phyloP scores from a whole-genome alignment of 352 stramenopile species.

The Phytophthora colocasiae region DNA sequence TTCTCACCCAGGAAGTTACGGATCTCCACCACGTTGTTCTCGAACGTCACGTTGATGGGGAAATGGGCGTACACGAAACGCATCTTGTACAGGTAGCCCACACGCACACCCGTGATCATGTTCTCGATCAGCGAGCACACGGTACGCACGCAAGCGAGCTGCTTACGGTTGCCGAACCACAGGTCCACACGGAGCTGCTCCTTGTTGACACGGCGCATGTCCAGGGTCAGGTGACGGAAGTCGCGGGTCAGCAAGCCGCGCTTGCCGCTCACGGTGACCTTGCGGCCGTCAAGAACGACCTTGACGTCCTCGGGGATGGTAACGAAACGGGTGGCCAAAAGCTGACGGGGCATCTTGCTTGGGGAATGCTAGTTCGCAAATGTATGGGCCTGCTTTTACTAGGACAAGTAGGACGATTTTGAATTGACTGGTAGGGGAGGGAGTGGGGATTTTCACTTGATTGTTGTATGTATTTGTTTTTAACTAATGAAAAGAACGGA shows the following conservation, averaged over 20 bases:
- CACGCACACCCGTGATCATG: slow-evolving; percentile 99
- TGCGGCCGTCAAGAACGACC: slow-evolving; percentile 94
- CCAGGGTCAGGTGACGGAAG: slow-evolving; percentile 98
- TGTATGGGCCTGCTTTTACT: slow-evolving; percentile 24
- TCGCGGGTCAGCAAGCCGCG: slow-evolving; percentile 94
- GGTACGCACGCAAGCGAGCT: slow-evolving; percentile 98
- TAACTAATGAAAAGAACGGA: slow-evolving; percentile 5
- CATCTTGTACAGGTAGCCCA: slow-evolving; percentile 99
- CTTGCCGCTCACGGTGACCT: slow-evolving; percentile 96
- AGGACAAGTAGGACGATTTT: neutral
- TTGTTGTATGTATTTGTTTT: slow-evolving; percentile 4
- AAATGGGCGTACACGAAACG: slow-evolving; percentile 99
- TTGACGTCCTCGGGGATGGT: slow-evolving; percentile 95
- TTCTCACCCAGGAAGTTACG: slow-evolving; percentile 99
- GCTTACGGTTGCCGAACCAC: slow-evolving; percentile 99
- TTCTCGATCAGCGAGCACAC: slow-evolving; percentile 99
- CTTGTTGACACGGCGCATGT: slow-evolving; percentile 93
- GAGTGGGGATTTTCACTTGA: slow-evolving; percentile 7
- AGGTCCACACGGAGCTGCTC: slow-evolving; percentile 96
- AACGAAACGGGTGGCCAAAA: slow-evolving; percentile 94
- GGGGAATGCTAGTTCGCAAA: slow-evolving; percentile 79
- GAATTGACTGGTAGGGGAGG: slow-evolving; percentile 32
- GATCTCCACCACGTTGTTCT: slow-evolving; percentile 96
- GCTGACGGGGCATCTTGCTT: slow-evolving; percentile 81
- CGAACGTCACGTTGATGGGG: slow-evolving; percentile 99